Percentiles rank a stretch among this genome's conserved stretches.
Evolutionary conservation across 2,329 filamentous ascomycete species (phyloP).

Genomic region (Chrysoporthe puriensis): DNA sequence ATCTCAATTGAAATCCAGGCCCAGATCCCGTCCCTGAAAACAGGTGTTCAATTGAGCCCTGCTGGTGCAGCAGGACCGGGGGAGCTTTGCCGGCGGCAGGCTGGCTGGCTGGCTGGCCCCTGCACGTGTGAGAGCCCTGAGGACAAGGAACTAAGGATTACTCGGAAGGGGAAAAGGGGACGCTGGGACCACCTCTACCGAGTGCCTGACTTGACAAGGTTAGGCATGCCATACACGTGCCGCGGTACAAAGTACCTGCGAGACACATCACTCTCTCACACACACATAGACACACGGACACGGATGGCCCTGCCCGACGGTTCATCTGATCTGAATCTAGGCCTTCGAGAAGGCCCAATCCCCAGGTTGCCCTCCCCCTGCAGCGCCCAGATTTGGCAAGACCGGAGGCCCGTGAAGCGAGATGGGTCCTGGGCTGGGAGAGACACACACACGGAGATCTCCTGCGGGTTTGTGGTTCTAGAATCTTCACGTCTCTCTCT

Average conservation of each 20-base stretch:
- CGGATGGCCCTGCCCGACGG: too few species aligned
- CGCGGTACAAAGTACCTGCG: neutral
- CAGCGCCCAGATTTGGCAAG: neutral
- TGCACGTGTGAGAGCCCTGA: neutral
- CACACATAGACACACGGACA: neutral
- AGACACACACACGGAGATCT: too few species aligned
- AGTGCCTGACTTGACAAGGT: neutral
- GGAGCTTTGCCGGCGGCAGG: slow-evolving; percentile 6
- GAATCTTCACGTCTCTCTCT: neutral
- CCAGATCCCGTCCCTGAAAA: slow-evolving; percentile 5
- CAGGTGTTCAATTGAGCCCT: slow-evolving; percentile 15
- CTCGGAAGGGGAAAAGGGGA: too few species aligned
- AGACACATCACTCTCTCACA: neutral
- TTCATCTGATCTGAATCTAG: neutral
- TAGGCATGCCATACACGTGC: too few species aligned
- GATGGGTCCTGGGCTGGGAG: neutral
- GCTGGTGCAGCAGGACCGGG: neutral
- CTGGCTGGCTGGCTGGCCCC: neutral
- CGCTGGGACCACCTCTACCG: slow-evolving; percentile 1
- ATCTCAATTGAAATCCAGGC: slow-evolving; percentile 6
- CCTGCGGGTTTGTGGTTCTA: neutral
- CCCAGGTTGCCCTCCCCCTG: neutral
- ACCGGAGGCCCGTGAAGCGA: neutral
- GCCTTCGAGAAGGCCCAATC: neutral
- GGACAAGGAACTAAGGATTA: neutral